Evolutionary conservation across 1,139 yeast genomes (phyloP).

Genomic region (Geotrichum phurueaensis): DNA sequence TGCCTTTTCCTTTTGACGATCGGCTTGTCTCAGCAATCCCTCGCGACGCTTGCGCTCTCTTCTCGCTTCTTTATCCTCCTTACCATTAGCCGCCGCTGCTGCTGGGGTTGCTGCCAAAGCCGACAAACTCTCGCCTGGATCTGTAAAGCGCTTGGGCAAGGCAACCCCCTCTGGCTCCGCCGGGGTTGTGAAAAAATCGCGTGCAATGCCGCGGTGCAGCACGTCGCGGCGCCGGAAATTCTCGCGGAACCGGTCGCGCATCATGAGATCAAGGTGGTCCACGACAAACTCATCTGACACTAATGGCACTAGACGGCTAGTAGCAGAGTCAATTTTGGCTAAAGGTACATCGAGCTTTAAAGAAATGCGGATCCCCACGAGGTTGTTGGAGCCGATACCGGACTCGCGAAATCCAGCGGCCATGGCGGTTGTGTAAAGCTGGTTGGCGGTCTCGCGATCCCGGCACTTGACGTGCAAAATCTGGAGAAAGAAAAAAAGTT

Average conservation of each 20-base stretch:
- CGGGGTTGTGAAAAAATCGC: background rate
- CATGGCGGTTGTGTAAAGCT: constrained; percentile 66
- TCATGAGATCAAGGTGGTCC: constrained; percentile 23
- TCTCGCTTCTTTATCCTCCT: constrained; percentile 2
- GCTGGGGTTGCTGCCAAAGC: background rate
- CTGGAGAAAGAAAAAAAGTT: constrained; percentile 7
- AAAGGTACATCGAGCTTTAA: constrained; percentile 70
- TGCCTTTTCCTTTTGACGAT: background rate
- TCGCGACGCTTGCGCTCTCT: constrained; percentile 2
- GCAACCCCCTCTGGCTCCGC: too few relatives aligned
- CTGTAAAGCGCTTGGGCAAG: background rate
- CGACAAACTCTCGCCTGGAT: too few relatives aligned
- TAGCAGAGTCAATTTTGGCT: constrained; percentile 42
- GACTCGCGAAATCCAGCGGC: constrained; percentile 80
- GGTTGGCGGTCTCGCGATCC: constrained; percentile 51
- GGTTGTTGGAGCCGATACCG: constrained; percentile 72
- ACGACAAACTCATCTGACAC: constrained; percentile 31
- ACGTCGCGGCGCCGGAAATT: constrained; percentile 11
- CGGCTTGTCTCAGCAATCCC: constrained; percentile 3
- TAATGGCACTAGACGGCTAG: constrained; percentile 33
- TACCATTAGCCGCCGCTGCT: background rate
- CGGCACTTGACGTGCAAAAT: constrained; percentile 80
- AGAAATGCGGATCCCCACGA: constrained; percentile 73
- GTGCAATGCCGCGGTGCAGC: background rate
- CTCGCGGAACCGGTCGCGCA: constrained; percentile 13